Percentiles rank a stretch among this genome's conserved stretches.
phyloP scores from a whole-genome alignment of 345 rosid species.

The Brassica juncea region DNA sequence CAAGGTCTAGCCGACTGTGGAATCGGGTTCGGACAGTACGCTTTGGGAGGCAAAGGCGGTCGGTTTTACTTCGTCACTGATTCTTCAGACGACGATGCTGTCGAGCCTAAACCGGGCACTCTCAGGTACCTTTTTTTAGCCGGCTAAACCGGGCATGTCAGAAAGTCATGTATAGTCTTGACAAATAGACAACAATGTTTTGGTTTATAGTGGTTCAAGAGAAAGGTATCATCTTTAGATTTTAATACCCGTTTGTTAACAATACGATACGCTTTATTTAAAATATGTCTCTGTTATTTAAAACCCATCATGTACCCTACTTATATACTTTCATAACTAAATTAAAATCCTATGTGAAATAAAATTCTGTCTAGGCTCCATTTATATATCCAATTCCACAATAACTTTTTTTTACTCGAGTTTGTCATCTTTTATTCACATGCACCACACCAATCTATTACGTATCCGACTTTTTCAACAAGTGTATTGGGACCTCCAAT shows the following conservation, averaged over 20 bases:
- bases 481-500: constrained; percentile 29
- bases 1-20: constrained; percentile 87
- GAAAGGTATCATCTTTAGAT: neutral
- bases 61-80: constrained; percentile 85
- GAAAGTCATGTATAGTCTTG: constrained; percentile 6
- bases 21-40: constrained; percentile 94
- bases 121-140: constrained; percentile 43
- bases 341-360: neutral
- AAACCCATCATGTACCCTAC: neutral
- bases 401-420: neutral
- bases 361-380: constrained; percentile 31
- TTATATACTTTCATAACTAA: neutral
- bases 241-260: neutral
- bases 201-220: constrained; percentile 21
- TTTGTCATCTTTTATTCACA: constrained; percentile 31
- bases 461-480: constrained; percentile 32
- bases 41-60: constrained; percentile 88
- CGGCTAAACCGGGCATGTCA: constrained; percentile 5
- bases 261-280: constrained; percentile 10
- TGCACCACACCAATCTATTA: constrained; percentile 38
- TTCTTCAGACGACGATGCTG: constrained; percentile 83
- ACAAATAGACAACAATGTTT: neutral
- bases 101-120: constrained; percentile 81
- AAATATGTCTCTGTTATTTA: constrained; percentile 12
- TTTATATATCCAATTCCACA: neutral